These are phyloP conservation scores for Fistulinella prunicolor DNA, from an alignment of 768 basidiomycete species.

Conservation along the genomic window DNA sequence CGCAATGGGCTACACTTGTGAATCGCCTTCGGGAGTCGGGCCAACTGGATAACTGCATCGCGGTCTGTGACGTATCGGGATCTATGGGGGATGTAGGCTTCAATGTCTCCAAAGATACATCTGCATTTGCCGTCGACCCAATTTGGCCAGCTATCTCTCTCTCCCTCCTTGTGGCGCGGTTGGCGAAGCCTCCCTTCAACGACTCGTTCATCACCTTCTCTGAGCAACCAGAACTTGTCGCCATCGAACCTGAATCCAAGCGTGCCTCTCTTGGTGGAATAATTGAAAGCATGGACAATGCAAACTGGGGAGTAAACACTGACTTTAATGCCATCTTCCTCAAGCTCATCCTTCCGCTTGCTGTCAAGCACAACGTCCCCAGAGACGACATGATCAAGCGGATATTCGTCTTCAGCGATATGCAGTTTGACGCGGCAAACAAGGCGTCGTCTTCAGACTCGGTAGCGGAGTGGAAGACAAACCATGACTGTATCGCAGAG, in stretches of 20 bases:
- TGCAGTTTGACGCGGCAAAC: slow-evolving; percentile 60
- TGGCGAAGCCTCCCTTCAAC: slow-evolving; percentile 63
- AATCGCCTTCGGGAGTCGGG: slow-evolving; percentile 51
- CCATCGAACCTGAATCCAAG: slow-evolving; percentile 40
- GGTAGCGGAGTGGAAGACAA: slow-evolving; percentile 51
- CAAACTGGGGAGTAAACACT: slow-evolving; percentile 58
- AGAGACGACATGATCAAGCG: slow-evolving; percentile 74
- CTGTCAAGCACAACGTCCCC: slow-evolving; percentile 51
- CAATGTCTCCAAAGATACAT: slow-evolving; percentile 2
- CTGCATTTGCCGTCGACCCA: slow-evolving; percentile 32
- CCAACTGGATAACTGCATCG: slow-evolving; percentile 57
- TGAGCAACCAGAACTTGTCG: slow-evolving; percentile 43
- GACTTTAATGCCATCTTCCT: slow-evolving; percentile 61
- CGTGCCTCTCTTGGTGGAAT: slow-evolving; percentile 34
- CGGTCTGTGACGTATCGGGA: slow-evolving; percentile 72
- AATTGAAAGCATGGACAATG: slow-evolving; percentile 34
- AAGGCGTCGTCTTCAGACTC: not conserved
- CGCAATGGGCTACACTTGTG: slow-evolving; percentile 66
- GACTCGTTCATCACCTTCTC: slow-evolving; percentile 72
- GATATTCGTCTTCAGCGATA: slow-evolving; percentile 73
- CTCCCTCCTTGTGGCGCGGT: slow-evolving; percentile 59
- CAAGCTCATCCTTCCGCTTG: slow-evolving; percentile 59
- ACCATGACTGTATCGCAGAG: slow-evolving; percentile 52
- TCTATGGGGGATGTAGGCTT: slow-evolving; percentile 50
- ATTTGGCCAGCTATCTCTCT: slow-evolving; percentile 64